Base-by-base conservation (phyloP, 495 filamentous ascomycete species). In the Extremus antarcticus region DNA sequence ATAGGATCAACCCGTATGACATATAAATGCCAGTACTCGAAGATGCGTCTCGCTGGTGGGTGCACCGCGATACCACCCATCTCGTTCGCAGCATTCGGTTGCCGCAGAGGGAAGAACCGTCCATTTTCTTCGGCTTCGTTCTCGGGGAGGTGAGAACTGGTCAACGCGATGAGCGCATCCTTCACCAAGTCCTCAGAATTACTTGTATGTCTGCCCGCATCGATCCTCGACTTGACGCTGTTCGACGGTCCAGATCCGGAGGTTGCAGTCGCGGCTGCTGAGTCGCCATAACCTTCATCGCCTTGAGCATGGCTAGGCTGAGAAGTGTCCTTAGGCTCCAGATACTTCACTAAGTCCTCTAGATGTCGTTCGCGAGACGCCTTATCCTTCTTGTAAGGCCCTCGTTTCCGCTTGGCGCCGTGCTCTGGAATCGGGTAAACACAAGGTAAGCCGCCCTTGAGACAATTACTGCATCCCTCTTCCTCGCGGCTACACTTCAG, bases 361-460 rank as follows among this genome's bases (percentile, higher is more conserved):
- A 53, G 43, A 49, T 58, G 55, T 9, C 55, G 49, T 24, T 58
- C 55, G 2, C 55, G 29, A 16, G 49, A 2, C 23, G 32, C 22
- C 29, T 53, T 53, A 21, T 57, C 55, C 25, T 58, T 58, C 50
- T 53, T 58, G 29, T 58, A 58, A 10, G 55, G 55, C 7, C 55
- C 55, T 22, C 55, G 55, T 25, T 58, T 58, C 19, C 55, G 55
- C 43, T 58, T 58, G 7, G 48, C 43, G 19, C 55, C 55, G 2
- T 16, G 2, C 17, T 58, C 50, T 8, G 50, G 50, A 11, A 49
- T 17, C 20, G 49, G 41, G 22, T 53, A 58, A 7, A 58, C 50
- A 53, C 55, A 58, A 7, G 49, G 55, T 19, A 58, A 35, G n/a
- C 47, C 25, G 16, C 35, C 11, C 23, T 53, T 53, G 2, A 41